Percentiles rank a stretch among this genome's conserved stretches.
Conservation (phyloP, 2,329 filamentous ascomycete genomes). For the Fusarium sp. region DNA sequence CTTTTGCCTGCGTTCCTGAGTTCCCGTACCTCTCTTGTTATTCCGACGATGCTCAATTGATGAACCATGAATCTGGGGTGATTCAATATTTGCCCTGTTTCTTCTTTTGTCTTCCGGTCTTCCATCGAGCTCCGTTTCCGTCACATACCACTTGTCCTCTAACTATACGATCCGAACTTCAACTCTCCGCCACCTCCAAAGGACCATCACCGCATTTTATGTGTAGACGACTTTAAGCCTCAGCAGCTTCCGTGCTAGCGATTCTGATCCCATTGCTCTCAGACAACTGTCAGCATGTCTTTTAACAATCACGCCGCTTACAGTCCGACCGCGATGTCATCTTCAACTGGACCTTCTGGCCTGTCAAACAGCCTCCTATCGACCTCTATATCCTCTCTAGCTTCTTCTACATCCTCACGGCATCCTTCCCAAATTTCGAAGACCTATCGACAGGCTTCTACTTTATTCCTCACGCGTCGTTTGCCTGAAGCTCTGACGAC, state of each 20-base stretch:
- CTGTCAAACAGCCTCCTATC: conserved; percentile 64
- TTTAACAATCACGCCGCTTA: conserved; percentile 55
- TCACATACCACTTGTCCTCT: conserved; percentile 20
- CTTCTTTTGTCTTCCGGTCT: conserved; percentile 12
- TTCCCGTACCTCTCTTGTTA: conserved; percentile 17
- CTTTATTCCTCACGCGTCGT: conserved; percentile 92
- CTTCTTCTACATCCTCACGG: conserved; percentile 67
- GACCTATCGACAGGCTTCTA: conserved; percentile 92
- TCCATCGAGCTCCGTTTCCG: neutral
- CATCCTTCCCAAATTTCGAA: conserved; percentile 83
- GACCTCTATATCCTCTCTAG: conserved; percentile 75
- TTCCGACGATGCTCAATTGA: conserved; percentile 23
- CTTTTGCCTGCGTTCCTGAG: conserved; percentile 20
- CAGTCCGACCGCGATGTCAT: conserved; percentile 54
- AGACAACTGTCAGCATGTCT: conserved; percentile 49
- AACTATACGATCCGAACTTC: conserved; percentile 1
- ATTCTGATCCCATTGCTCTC: conserved; percentile 2
- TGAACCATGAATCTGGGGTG: conserved; percentile 37
- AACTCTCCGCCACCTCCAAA: neutral
- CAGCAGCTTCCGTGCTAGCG: neutral
- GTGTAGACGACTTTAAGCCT: conserved; percentile 12
- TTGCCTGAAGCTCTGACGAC: conserved; percentile 89
- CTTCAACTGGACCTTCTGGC: conserved; percentile 47
- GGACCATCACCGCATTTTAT: conserved; percentile 25
- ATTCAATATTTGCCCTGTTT: conserved; percentile 18